Conservation (phyloP, 2,329 filamentous ascomycete species). For the Claviceps citrina region DNA sequence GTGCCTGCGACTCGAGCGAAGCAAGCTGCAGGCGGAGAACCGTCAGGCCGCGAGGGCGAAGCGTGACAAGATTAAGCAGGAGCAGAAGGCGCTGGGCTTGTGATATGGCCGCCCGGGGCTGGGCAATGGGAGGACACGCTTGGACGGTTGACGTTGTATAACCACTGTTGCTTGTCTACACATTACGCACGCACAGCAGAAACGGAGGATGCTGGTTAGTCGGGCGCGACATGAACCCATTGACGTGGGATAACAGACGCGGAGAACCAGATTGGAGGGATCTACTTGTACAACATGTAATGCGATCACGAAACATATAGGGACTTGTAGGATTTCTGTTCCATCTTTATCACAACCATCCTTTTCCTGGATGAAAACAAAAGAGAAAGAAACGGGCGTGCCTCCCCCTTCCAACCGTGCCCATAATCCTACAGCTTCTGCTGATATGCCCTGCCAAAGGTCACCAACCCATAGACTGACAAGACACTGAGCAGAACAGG, state of each 20-base stretch:
- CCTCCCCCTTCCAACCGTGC: background rate
- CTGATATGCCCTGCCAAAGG: slow-evolving; percentile 59
- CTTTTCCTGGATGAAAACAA: no score
- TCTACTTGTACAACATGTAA: background rate
- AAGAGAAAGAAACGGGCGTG: no score
- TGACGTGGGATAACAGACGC: no score
- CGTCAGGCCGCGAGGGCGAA: slow-evolving; percentile 52
- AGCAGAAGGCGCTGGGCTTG: slow-evolving; percentile 42
- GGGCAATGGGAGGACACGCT: no score
- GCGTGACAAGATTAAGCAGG: slow-evolving; percentile 53
- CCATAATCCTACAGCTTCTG: slow-evolving; percentile 19
- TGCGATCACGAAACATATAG: background rate
- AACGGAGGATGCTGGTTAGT: background rate
- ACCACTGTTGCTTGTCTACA: background rate
- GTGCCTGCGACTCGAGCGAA: slow-evolving; percentile 68
- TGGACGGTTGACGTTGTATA: background rate
- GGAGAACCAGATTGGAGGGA: background rate
- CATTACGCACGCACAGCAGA: background rate
- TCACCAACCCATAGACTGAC: slow-evolving; percentile 61
- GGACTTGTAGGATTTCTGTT: no score
- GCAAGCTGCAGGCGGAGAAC: slow-evolving; percentile 64
- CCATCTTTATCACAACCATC: no score
- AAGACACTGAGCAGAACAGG: slow-evolving; percentile 65
- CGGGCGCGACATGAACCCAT: background rate
- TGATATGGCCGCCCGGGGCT: no score